These are phyloP conservation scores for Pleurotus salmoneostramineus DNA, from an alignment of 768 basidiomycete genomes.

Conservation along the genomic window DNA sequence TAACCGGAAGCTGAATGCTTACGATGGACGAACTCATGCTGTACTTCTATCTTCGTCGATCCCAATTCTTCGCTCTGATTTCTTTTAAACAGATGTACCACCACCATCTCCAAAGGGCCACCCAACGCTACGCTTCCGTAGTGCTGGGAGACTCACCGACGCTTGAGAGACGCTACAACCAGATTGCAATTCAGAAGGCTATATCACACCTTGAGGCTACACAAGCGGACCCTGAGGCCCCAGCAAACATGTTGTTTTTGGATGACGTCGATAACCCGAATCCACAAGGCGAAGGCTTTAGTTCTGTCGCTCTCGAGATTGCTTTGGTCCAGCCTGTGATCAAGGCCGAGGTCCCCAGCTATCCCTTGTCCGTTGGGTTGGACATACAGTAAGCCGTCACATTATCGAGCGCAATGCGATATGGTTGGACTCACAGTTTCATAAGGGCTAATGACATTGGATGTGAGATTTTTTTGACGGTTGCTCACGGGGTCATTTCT, in stretches of 20 bases:
- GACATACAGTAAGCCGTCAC: constrained; percentile 55
- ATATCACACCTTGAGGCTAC: not conserved
- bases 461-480: not conserved
- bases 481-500: not conserved
- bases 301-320: constrained; percentile 1
- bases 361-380: constrained; percentile 57
- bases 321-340: constrained; percentile 3
- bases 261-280: constrained; percentile 5
- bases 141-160: not conserved
- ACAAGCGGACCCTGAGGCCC: not conserved
- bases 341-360: not conserved
- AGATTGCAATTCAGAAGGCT: not conserved
- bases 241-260: not conserved
- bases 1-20: not conserved
- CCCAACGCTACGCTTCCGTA: not conserved
- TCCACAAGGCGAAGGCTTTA: constrained; percentile 2
- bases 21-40: not conserved
- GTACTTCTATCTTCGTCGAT: not conserved
- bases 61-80: not conserved
- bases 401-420: no score
- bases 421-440: no score
- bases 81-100: not conserved
- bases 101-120: constrained; percentile 3
- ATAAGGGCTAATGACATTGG: constrained; percentile 4
- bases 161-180: constrained; percentile 4